Evolutionary conservation across 768 basidiomycete genomes (phyloP).

Genomic region (Sistotremastrum suecicum): DNA sequence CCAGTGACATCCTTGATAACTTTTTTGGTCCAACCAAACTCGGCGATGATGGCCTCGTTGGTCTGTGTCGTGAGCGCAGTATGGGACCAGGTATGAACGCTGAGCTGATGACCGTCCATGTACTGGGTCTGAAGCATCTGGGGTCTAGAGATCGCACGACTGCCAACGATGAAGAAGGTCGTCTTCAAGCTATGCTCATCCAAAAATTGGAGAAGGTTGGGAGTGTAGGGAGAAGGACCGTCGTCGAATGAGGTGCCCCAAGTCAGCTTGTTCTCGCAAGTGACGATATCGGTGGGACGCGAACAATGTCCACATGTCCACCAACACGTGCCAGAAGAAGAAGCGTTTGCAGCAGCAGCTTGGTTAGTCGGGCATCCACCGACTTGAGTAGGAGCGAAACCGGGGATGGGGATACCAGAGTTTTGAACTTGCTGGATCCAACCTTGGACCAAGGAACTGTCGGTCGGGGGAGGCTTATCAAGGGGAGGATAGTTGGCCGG

Average conservation of each 20-base stretch:
- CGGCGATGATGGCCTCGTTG: constrained; percentile 75
- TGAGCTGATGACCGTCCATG: constrained; percentile 67
- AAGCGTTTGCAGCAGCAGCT: constrained; percentile 33
- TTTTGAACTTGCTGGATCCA: constrained; percentile 53
- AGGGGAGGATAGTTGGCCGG: constrained; percentile 51
- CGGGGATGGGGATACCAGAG: constrained; percentile 46
- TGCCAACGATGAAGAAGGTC: constrained; percentile 84
- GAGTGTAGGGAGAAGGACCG: constrained; percentile 68
- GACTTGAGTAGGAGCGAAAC: constrained; percentile 28
- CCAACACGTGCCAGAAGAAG: constrained; percentile 39
- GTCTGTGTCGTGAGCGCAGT: constrained; percentile 54
- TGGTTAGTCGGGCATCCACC: constrained; percentile 43
- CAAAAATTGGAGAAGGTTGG: constrained; percentile 58
- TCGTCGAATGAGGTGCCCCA: constrained; percentile 63
- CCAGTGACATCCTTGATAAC: constrained; percentile 72
- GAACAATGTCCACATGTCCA: constrained; percentile 72
- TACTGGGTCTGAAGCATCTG: constrained; percentile 59
- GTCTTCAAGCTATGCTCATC: constrained; percentile 49
- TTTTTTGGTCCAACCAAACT: constrained; percentile 79
- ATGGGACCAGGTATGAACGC: constrained; percentile 62
- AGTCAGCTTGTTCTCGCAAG: constrained; percentile 52
- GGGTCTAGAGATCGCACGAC: constrained; percentile 61
- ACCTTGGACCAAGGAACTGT: constrained; percentile 47
- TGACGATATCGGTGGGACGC: constrained; percentile 48
- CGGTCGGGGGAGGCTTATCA: constrained; percentile 45